Percentiles rank a stretch among this genome's conserved stretches.
phyloP scores from a whole-genome alignment of 2,329 filamentous ascomycete genomes.

The Cordyceps farinosa region DNA sequence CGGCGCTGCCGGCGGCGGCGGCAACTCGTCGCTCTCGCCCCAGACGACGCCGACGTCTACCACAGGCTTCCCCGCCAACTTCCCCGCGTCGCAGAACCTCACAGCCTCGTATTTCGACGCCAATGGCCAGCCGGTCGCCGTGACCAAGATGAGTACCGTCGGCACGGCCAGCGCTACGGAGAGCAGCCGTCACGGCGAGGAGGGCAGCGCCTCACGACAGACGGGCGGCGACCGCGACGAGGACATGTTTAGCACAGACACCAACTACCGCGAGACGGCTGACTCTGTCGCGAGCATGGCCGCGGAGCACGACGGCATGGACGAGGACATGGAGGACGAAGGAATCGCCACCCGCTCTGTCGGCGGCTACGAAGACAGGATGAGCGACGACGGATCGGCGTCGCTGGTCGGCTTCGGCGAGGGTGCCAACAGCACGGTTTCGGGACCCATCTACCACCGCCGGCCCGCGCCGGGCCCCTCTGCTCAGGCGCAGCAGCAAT shows the following conservation, averaged over 20 bases:
- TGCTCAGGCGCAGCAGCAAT: constrained; percentile 33
- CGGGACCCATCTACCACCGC: constrained; percentile 68
- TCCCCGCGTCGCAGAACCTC: constrained; percentile 37
- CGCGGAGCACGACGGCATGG: constrained; percentile 45
- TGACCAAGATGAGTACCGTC: constrained; percentile 82
- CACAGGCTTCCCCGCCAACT: constrained; percentile 40
- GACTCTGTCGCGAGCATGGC: constrained; percentile 56
- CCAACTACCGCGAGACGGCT: constrained; percentile 56
- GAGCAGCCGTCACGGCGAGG: constrained; percentile 61
- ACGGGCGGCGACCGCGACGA: constrained; percentile 56
- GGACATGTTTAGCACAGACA: constrained; percentile 69
- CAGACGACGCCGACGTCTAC: constrained; percentile 52
- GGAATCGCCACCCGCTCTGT: constrained; percentile 41
- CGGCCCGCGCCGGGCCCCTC: constrained; percentile 41
- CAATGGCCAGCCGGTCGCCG: constrained; percentile 63
- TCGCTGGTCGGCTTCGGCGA: constrained; percentile 91
- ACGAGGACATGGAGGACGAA: constrained; percentile 53
- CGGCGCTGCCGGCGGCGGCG: constrained; percentile 27
- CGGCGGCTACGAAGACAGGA: constrained; percentile 61
- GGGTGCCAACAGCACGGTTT: constrained; percentile 80
- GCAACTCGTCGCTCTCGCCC: constrained; percentile 40
- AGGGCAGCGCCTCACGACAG: constrained; percentile 47
- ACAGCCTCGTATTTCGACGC: constrained; percentile 77
- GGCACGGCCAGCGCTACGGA: constrained; percentile 86
- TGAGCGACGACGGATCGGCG: constrained; percentile 80